Conservation (phyloP, 192 early-diverging fungal genomes). For the Geranomyces variabilis region DNA sequence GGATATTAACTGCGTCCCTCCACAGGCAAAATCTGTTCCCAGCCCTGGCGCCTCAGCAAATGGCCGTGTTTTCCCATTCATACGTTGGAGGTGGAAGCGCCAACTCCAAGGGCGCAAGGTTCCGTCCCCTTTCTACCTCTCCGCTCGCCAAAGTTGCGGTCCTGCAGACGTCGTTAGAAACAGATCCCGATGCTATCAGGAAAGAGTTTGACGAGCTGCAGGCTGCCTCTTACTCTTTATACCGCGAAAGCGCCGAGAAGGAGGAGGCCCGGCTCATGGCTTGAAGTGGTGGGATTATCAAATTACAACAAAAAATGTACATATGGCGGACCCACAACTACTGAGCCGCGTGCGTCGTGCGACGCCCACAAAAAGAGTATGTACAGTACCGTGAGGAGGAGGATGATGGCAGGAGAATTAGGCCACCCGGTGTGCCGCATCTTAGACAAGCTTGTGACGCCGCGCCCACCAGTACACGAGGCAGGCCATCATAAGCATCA, state of each 20-base stretch:
- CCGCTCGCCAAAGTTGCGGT: not conserved
- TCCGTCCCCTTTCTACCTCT: not conserved
- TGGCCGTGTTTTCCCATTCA: constrained; percentile 4
- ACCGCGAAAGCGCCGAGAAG: not conserved
- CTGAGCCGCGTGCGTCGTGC: too few species aligned
- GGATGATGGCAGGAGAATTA: too few species aligned
- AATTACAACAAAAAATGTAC: too few species aligned
- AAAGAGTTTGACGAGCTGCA: constrained; percentile 6
- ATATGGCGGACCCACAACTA: too few species aligned
- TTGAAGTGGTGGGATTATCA: not conserved
- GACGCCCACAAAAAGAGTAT: too few species aligned
- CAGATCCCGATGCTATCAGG: not conserved
- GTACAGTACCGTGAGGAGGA: too few species aligned
- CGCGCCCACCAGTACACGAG: constrained; percentile 29
- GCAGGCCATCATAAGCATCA: constrained; percentile 38
- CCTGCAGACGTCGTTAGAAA: not conserved
- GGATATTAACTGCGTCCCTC: not conserved
- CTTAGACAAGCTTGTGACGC: constrained; percentile 23
- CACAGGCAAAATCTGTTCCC: constrained; percentile 6
- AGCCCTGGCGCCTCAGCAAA: not conserved
- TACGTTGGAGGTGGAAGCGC: not conserved
- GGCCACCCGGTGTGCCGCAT: not conserved
- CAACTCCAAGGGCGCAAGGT: not conserved
- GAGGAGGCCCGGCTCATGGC: not conserved
- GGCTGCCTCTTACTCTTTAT: not conserved